phyloP scores from a whole-genome alignment of 495 filamentous ascomycete genomes.

The Penicillium crystallinum region DNA sequence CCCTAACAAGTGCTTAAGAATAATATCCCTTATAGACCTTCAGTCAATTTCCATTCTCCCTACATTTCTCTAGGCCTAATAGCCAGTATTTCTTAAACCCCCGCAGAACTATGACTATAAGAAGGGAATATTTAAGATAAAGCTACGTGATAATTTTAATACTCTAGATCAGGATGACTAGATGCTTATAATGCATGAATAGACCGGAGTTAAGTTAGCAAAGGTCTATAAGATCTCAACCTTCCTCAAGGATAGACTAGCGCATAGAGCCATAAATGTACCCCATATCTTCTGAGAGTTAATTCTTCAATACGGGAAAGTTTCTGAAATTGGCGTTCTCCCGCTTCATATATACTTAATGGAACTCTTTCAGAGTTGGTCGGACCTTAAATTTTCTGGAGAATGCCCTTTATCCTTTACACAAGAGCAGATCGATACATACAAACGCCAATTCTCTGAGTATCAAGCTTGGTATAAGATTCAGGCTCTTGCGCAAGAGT shows the following conservation, averaged over 20 bases:
- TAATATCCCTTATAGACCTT: slow-evolving; percentile 28
- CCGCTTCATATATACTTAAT: slow-evolving; percentile 33
- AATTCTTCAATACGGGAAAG: slow-evolving; percentile 29
- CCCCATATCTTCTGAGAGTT: slow-evolving; percentile 31
- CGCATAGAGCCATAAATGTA: slow-evolving; percentile 26
- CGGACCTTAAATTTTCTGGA: slow-evolving; percentile 23
- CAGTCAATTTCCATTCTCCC: slow-evolving; percentile 25
- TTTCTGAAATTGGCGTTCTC: slow-evolving; percentile 27
- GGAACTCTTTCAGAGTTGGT: slow-evolving; percentile 29
- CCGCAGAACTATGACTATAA: slow-evolving; percentile 21
- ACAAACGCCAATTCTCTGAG: slow-evolving; percentile 24
- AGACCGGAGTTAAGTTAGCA: slow-evolving; percentile 20
- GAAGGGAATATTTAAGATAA: slow-evolving; percentile 20
- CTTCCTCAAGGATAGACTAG: slow-evolving; percentile 22
- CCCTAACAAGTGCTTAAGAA: slow-evolving; percentile 18
- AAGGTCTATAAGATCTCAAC: slow-evolving; percentile 34
- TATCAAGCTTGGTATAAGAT: slow-evolving; percentile 30
- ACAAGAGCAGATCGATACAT: slow-evolving; percentile 19
- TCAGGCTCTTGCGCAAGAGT: slow-evolving; percentile 26
- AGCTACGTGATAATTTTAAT: slow-evolving; percentile 28
- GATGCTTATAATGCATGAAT: slow-evolving; percentile 19
- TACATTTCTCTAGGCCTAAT: slow-evolving; percentile 27
- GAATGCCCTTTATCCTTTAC: slow-evolving; percentile 28
- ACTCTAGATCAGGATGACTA: slow-evolving; percentile 24
- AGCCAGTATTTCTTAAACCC: slow-evolving; percentile 29